Percentiles rank a stretch among this genome's conserved stretches.
phyloP scores from a whole-genome alignment of 129 eudicot species.

The Pulicaria dysenterica region DNA sequence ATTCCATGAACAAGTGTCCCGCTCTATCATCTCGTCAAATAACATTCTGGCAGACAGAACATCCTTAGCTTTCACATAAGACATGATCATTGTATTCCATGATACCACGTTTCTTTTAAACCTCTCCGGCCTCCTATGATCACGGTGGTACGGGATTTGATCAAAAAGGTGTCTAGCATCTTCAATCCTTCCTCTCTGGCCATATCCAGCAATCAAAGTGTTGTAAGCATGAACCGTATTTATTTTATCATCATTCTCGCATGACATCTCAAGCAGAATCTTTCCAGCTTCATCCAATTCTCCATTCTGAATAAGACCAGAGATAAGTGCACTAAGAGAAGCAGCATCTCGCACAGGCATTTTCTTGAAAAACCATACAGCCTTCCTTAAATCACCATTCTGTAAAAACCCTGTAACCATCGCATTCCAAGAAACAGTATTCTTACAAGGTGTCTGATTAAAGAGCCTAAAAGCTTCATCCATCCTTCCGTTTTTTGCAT shows the following conservation, averaged over 20 bases:
- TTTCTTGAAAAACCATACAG: conserved; percentile 50
- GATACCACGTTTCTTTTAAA: conserved; percentile 62
- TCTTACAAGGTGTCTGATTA: conserved; percentile 42
- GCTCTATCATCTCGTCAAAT: conserved; percentile 64
- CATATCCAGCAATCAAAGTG: conserved; percentile 85
- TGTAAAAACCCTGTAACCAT: conserved; percentile 65
- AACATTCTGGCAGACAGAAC: conserved; percentile 57
- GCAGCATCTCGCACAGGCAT: conserved; percentile 66
- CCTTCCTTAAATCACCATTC: conserved; percentile 60
- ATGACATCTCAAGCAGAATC: conserved; percentile 39
- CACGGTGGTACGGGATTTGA: conserved; percentile 35
- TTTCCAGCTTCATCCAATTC: conserved; percentile 54
- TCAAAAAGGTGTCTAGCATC: conserved; percentile 75
- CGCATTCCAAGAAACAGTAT: conserved; percentile 74
- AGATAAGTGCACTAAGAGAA: conserved; percentile 64
- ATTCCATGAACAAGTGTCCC: conserved; percentile 69
- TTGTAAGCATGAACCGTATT: conserved; percentile 72
- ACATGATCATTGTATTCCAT: conserved; percentile 91
- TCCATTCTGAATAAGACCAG: conserved; percentile 63
- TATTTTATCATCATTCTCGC: conserved; percentile 26
- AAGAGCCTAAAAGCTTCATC: conserved; percentile 68
- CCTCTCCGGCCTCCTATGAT: conserved; percentile 22
- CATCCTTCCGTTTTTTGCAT: conserved; percentile 61
- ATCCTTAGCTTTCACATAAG: conserved; percentile 69
- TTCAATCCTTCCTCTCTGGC: conserved; percentile 58